Evolutionary conservation across 1,284 basidiomycete species (phyloP), one percentile per base, ranked within the genome.

Genomic region (Moesziomyces aphidis): DNA sequence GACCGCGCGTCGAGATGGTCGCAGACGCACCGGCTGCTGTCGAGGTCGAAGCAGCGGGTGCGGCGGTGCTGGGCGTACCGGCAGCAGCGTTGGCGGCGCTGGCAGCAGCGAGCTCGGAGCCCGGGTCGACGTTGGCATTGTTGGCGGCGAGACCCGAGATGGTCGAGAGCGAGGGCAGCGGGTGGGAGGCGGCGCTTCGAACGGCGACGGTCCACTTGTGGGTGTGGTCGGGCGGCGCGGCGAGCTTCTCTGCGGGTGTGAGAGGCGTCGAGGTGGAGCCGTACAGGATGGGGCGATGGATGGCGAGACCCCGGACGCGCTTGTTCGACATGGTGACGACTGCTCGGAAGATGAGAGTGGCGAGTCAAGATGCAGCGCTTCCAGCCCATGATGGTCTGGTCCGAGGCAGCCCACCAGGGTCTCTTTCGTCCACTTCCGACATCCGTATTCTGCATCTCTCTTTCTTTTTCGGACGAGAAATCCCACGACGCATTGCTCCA

Each of bases 141-240:
- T 50, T 56, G 9, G 60, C 45, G 6, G 60, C 42, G 1, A 58
- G 43, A 10, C 67, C 73, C 3, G 73, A 62, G 44, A 73, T 64
- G 13, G 76, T 55, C 42, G 68, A 58, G 36, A 78, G 69, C 23
- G 85, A 83, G 1, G 86, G 86, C 3, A 87, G 85, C 0, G 86
- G 85, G 1, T 87, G 83, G 0, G 82, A 82, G 5, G 86, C 82
- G 0, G 88, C 88, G 13, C 87, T 87, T 4, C 97, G 90, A 15
- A 99, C 90, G 31, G 95, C 95, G 56, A 99, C 91, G 0, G 95
- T 98, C 97, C 97, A 99, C 76, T 90, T 89, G 85, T 99, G 96
- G 3, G 97, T 98, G 83, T 99, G 97, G 80, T 92, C 91, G 21
- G 89, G 88, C 52, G 86, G 61, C 23, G 76, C 81, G 9, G 85